Evolutionary conservation across 2,329 filamentous ascomycete genomes (phyloP), one percentile per base, ranked within the genome.

Genomic region (Boeremia lycopersici): DNA sequence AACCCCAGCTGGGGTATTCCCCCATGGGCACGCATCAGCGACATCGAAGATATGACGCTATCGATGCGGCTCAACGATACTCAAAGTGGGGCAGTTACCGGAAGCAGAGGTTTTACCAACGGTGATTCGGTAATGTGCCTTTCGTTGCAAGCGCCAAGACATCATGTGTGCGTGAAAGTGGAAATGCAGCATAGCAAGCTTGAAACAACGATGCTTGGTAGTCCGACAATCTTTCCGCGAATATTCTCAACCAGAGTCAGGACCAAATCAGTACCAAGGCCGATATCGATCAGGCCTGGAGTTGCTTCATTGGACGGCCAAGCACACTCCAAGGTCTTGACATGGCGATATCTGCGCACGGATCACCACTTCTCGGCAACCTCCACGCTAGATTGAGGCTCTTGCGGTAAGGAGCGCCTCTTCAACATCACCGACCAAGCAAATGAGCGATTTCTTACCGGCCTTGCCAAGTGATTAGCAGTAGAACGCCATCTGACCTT

Each of bases 151-250:
- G 25, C 23, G 44, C 39, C 53, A 56, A 56, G 8, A 38, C 30
- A 26, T 30, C 25, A 42, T 12, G 39, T 46, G 17, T 40, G 36
- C 29, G 35, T 45, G 30, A 41, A 56, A 48, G 44, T 52, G 44
- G 53, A 29, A 19, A 35, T 30, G 39, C 44, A 48, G 33, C 28
- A 23, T 38, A 44, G 48, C 43, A 48, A 52, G 53, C 53, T 52
- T 52, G 53, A 48, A 48, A 42, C 44, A 29, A 28, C 23, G 35
- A 56, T 50, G 33, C 61, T 60, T 60, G 55, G 50, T 57, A 39
- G 15, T 29, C 61, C 61, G 61, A 62, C 28, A 62, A 51, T 57
- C 60, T 48, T 58, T 47, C 61, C 60, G 61, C 44, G 41, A 9
- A 45, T 25, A 28, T 38, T 34, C 33, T 39, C 31, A 35, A 40